Evolutionary conservation across 164 flowering plant species (phyloP).

Genomic region (Magnolia changhungtana): DNA sequence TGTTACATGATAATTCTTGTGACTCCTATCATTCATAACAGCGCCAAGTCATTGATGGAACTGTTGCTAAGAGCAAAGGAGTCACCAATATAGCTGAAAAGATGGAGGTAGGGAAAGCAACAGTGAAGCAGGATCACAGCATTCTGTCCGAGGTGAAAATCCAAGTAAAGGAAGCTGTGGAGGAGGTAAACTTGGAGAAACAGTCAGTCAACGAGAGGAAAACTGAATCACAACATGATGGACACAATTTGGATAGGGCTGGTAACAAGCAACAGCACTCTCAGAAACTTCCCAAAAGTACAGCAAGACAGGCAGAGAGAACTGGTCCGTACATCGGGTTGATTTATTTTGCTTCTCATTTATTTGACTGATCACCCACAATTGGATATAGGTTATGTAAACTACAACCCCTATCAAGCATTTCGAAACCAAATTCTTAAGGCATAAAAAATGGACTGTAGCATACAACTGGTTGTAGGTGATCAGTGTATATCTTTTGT

Average conservation of each 20-base stretch:
- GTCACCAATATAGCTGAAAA: not conserved
- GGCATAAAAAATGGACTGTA: not conserved
- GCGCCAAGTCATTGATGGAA: not conserved
- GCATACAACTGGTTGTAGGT: not conserved
- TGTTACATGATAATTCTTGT: not conserved
- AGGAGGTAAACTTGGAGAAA: slow-evolving; percentile 1
- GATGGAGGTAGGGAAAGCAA: not conserved
- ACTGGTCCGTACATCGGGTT: slow-evolving; percentile 5
- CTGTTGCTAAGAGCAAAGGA: not conserved
- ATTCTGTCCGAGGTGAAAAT: slow-evolving; percentile 4
- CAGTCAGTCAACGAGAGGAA: not conserved
- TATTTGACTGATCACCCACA: not conserved
- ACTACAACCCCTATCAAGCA: not conserved
- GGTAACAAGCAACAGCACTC: slow-evolving; percentile 12
- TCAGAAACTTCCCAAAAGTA: slow-evolving; percentile 5
- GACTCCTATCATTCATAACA: not conserved
- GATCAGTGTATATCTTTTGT: not conserved
- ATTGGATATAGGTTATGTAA: not conserved
- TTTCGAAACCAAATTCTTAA: not conserved
- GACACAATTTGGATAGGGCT: slow-evolving; percentile 2
- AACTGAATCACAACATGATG: slow-evolving; percentile 8
- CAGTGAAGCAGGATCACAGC: not conserved
- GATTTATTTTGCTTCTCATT: not conserved
- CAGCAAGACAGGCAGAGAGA: slow-evolving; percentile 10
- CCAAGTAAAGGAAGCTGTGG: not conserved